phyloP scores from a whole-genome alignment of 768 basidiomycete species.

The Leccinum imitatum region DNA sequence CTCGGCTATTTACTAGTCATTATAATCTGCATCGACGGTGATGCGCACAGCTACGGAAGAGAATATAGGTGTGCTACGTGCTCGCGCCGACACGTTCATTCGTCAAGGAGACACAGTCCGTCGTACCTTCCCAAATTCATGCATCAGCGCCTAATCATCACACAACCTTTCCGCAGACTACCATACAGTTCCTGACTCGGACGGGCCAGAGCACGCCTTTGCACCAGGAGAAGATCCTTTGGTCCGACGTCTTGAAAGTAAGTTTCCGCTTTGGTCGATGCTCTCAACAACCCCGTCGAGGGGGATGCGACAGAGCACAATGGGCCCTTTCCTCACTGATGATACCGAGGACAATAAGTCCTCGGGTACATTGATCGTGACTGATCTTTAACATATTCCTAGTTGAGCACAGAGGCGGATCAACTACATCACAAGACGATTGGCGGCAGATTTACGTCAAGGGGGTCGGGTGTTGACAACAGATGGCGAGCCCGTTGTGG shows the following conservation, averaged over 20 bases:
- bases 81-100: conserved; percentile 49
- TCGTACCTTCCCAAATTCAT: not conserved
- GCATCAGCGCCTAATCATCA: not conserved
- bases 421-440: too few species aligned
- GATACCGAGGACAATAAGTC: too few species aligned
- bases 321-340: too few species aligned
- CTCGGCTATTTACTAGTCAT: not conserved
- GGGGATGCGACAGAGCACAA: too few species aligned
- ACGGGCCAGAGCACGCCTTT: conserved; percentile 69
- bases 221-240: conserved; percentile 77
- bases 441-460: conserved; percentile 65
- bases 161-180: conserved; percentile 62
- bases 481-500: conserved; percentile 59
- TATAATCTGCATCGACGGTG: not conserved
- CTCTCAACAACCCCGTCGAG: too few species aligned
- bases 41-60: conserved; percentile 50
- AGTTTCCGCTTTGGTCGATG: conserved; percentile 63
- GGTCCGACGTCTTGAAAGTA: conserved; percentile 71
- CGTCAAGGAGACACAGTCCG: conserved; percentile 63
- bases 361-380: too few species aligned
- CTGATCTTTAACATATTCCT: too few species aligned
- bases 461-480: conserved; percentile 63
- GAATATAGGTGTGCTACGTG: conserved; percentile 45
- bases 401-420: too few species aligned
- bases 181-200: conserved; percentile 75